A percentile compares a stretch with the other conserved stretches of the same genome.
phyloP scores from a whole-genome alignment of 352 stramenopile genomes.

The Globisporangium paroecandrum region DNA sequence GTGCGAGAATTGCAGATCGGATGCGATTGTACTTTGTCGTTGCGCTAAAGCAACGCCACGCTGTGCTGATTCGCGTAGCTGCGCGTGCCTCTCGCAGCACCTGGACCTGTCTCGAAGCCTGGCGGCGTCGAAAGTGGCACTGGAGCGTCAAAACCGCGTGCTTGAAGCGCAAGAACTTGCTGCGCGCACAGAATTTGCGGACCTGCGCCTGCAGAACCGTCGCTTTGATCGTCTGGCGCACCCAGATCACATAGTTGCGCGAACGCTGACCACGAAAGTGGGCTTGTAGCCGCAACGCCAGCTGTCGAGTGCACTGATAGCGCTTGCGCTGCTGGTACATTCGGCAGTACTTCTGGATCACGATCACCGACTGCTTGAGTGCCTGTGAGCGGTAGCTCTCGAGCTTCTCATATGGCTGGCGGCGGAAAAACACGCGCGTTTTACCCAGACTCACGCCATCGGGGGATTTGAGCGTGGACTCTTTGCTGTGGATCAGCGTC shows the following conservation, averaged over 20 bases:
- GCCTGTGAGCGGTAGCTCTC: slow-evolving; percentile 59
- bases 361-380: slow-evolving; percentile 29
- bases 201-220: slow-evolving; percentile 44
- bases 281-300: slow-evolving; percentile 46
- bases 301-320: slow-evolving; percentile 31
- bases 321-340: slow-evolving; percentile 39
- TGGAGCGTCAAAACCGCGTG: slow-evolving; percentile 45
- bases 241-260: slow-evolving; percentile 29
- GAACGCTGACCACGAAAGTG: slow-evolving; percentile 35
- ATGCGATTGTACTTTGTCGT: slow-evolving; percentile 33
- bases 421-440: slow-evolving; percentile 94
- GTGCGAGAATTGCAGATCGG: slow-evolving; percentile 28
- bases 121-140: slow-evolving; percentile 42
- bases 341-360: slow-evolving; percentile 52
- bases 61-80: slow-evolving; percentile 33
- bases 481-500: slow-evolving; percentile 21
- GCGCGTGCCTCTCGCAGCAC: slow-evolving; percentile 38
- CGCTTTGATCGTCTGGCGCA: slow-evolving; percentile 34
- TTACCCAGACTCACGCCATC: slow-evolving; percentile 78
- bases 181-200: slow-evolving; percentile 36
- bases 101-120: slow-evolving; percentile 33
- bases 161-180: slow-evolving; percentile 36
- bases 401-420: slow-evolving; percentile 91
- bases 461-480: slow-evolving; percentile 21
- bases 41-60: slow-evolving; percentile 33